Evolutionary conservation across 2,329 filamentous ascomycete species (phyloP), one percentile per base, ranked within the genome.

Genomic region (Fusarium burgessii): DNA sequence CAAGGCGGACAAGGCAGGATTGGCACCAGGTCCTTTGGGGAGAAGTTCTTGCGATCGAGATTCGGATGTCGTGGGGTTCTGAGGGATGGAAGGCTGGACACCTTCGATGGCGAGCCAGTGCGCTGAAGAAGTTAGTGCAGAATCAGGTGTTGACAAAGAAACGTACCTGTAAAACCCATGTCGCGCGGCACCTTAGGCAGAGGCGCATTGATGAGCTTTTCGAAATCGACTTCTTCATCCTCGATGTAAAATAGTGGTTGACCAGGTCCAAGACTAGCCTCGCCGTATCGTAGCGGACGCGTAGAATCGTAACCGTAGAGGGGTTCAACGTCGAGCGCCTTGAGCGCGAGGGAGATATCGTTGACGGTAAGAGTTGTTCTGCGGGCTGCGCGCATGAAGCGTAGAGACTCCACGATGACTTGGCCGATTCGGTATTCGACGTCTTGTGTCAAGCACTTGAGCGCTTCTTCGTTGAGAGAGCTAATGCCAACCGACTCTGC

Each of bases 101-200:
- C 96, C 96, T 85, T 99, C 96, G 51, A 99, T 94, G 25, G 96
- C 95, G 67, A 98, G 90, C 95, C 96, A 99, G 82, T 99, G 96
- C 66, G 93, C 96, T 95, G 18, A 61, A 41, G 25, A 17, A 57
- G 74, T 76, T 36, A 74, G 61, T 50, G 68, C 29, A n/a, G 18
- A 32, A 18, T 20, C 29, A 4, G 14, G 12, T 12, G 25, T 25
- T 7, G 25, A 35, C 8, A 23, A 17, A 32, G 27, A 18, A 12
- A 17, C 86, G 61, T 84, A 95, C 94, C 92, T 42, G 95, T 98
- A 78, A 98, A 95, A 67, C 91, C 93, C 76, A 96, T 92, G 80
- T 99, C 96, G 52, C 95, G 88, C 36, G 96, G 96, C 33, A 99
- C 95, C 81, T 97, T 98, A 29, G 96, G 96, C 73, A 99, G 83